Evolutionary conservation across 2,329 filamentous ascomycete genomes (phyloP).

Genomic region (Chrysoporthe austroafricana): DNA sequence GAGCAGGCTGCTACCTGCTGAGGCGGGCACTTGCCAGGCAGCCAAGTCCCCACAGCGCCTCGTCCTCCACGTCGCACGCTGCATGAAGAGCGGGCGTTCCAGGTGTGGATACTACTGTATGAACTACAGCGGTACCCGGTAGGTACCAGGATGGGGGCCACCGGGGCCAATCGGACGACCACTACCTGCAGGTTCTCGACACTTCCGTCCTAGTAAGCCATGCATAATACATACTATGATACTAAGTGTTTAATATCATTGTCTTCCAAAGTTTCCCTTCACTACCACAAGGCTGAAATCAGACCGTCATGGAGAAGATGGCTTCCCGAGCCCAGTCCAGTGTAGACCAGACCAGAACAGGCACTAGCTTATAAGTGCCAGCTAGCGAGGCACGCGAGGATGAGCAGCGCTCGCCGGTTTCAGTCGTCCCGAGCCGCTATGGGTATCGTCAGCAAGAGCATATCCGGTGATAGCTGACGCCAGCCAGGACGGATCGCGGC

Average conservation of each 20-base stretch:
- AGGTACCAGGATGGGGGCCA: background rate
- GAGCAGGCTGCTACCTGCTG: background rate
- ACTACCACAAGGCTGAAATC: too few relatives aligned
- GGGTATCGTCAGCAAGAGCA: background rate
- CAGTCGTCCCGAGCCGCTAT: background rate
- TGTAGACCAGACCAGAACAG: too few relatives aligned
- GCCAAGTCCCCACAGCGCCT: constrained; percentile 4
- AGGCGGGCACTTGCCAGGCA: background rate
- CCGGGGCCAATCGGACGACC: background rate
- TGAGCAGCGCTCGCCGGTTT: background rate
- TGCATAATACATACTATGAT: too few relatives aligned
- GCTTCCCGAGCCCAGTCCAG: too few relatives aligned
- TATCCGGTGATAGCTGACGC: background rate
- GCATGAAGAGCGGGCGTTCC: background rate
- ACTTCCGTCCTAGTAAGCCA: background rate
- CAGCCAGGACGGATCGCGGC: constrained; percentile 4
- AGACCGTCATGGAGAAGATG: too few relatives aligned
- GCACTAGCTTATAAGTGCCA: too few relatives aligned
- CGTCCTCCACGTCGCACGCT: background rate
- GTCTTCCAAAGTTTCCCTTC: too few relatives aligned
- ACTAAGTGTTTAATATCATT: too few relatives aligned
- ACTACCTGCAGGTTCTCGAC: background rate
- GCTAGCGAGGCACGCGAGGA: background rate
- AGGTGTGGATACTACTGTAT: background rate
- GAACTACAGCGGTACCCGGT: background rate